Conservation (phyloP, 495 filamentous ascomycete genomes). For the Chlorociboria aeruginascens region DNA sequence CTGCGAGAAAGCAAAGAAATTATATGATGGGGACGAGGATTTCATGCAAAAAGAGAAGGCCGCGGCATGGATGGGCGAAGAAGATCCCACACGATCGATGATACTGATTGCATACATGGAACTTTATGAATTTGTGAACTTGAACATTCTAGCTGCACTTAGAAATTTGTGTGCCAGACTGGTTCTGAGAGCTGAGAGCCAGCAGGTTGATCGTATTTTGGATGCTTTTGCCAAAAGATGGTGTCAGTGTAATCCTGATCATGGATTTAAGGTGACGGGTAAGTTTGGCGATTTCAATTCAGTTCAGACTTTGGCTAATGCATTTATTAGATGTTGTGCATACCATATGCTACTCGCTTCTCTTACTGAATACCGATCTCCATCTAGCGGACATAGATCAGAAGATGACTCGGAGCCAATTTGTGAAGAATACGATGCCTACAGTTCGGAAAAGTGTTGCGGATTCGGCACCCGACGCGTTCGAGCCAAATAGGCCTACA, state of each 20-base stretch:
- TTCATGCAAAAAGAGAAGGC: constrained; percentile 65
- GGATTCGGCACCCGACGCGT: constrained; percentile 56
- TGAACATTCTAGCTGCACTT: constrained; percentile 70
- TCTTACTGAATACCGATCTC: constrained; percentile 92
- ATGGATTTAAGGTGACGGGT: constrained; percentile 88
- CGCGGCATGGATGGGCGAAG: constrained; percentile 81
- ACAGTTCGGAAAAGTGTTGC: constrained; percentile 67
- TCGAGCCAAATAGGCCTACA: constrained; percentile 35
- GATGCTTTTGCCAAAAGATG: constrained; percentile 78
- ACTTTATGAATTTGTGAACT: constrained; percentile 72
- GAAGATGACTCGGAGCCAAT: constrained; percentile 91
- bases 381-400: constrained; percentile 88
- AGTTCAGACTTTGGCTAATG: neutral
- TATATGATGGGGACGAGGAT: constrained; percentile 78
- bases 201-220: constrained; percentile 91
- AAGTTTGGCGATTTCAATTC: constrained; percentile 21
- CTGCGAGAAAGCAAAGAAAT: constrained; percentile 60
- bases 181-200: constrained; percentile 84
- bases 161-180: constrained; percentile 71
- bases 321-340: constrained; percentile 71
- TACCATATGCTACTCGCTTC: constrained; percentile 91
- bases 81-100: constrained; percentile 49
- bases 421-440: constrained; percentile 91
- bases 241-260: constrained; percentile 89
- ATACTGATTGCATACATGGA: constrained; percentile 81